Conservation (phyloP, 352 stramenopile genomes). For the Poterioochromonas sp. region DNA sequence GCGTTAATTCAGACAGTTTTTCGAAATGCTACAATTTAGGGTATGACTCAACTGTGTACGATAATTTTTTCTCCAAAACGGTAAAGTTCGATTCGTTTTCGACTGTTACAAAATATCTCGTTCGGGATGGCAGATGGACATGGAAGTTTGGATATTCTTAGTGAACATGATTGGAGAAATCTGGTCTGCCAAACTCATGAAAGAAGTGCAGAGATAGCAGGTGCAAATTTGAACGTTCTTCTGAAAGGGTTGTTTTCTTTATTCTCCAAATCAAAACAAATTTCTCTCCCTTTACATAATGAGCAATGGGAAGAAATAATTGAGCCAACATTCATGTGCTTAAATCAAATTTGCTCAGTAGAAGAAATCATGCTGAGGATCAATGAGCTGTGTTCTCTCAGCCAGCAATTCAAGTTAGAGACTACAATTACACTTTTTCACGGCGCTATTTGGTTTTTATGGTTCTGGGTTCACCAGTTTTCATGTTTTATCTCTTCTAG, state of each 20-base stretch:
- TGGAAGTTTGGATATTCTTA: neutral
- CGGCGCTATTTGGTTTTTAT: neutral
- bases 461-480: neutral
- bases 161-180: constrained; percentile 4
- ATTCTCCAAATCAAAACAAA: neutral
- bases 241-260: neutral
- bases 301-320: neutral
- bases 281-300: neutral
- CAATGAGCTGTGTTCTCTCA: neutral
- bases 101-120: too few species aligned
- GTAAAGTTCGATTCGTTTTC: too few species aligned
- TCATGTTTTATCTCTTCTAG: neutral
- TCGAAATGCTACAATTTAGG: too few species aligned
- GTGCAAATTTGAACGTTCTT: neutral
- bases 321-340: neutral
- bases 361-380: neutral
- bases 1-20: too few species aligned
- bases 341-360: neutral
- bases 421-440: neutral
- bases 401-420: neutral
- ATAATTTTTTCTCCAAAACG: too few species aligned
- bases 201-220: neutral
- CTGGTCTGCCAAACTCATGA: neutral
- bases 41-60: too few species aligned
- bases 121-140: neutral